Conservation (phyloP, 805 yeast species). For the Spathaspora gorwiae region DNA sequence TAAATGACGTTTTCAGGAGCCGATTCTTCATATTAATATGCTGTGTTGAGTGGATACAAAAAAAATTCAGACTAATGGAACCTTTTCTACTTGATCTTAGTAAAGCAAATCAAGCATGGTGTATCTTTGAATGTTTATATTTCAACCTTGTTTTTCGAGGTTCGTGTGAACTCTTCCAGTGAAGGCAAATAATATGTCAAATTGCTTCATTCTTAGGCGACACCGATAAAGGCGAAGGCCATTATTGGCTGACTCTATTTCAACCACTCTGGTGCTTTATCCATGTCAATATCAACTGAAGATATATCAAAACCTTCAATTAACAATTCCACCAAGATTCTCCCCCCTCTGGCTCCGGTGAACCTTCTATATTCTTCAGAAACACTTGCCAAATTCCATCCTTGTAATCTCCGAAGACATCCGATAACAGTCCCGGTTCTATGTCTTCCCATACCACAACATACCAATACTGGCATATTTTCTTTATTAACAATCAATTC, state of each 20-base stretch:
- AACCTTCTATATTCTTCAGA: constrained; percentile 92
- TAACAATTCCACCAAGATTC: constrained; percentile 84
- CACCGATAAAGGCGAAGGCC: too few relatives aligned
- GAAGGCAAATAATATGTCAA: too few relatives aligned
- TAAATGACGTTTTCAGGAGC: too few relatives aligned
- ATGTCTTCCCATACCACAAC: constrained; percentile 98
- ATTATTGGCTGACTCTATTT: background rate
- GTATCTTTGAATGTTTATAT: too few relatives aligned
- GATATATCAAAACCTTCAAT: constrained; percentile 57
- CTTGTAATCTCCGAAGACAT: constrained; percentile 84
- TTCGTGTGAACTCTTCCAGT: too few relatives aligned
- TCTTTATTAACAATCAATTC: constrained; percentile 66
- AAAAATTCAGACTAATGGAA: too few relatives aligned
- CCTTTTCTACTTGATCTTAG: too few relatives aligned
- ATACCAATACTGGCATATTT: constrained; percentile 82
- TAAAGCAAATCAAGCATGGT: too few relatives aligned
- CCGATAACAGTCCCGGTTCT: constrained; percentile 97
- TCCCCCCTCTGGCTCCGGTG: constrained; percentile 88
- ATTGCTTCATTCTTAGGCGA: too few relatives aligned
- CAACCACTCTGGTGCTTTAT: constrained; percentile 20
- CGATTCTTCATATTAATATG: too few relatives aligned
- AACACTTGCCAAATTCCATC: constrained; percentile 93
- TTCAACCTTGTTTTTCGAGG: too few relatives aligned
- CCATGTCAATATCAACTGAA: constrained; percentile 30
- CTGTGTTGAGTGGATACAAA: too few relatives aligned